These are phyloP conservation scores for Hawksworthiomyces lignivorus DNA, from an alignment of 2,329 filamentous ascomycete genomes.

Conservation along the genomic window DNA sequence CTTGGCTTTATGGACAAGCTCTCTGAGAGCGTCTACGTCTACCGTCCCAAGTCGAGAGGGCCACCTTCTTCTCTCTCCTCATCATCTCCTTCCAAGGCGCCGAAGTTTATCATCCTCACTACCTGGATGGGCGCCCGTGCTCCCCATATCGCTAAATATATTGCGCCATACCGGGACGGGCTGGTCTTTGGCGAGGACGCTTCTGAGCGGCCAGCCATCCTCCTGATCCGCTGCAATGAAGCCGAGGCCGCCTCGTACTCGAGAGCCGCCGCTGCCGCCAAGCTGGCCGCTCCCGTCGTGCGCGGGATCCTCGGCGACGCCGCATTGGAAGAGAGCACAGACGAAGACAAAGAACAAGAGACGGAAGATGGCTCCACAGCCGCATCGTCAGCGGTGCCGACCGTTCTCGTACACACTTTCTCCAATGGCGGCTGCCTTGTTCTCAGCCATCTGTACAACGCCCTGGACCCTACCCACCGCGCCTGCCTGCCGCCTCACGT, in stretches of 20 bases:
- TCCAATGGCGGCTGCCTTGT: conserved; percentile 44
- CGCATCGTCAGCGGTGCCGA: conserved; percentile 19
- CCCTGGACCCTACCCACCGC: conserved; percentile 7
- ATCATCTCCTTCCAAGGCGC: conserved; percentile 21
- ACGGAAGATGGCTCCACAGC: background rate
- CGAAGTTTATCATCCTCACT: conserved; percentile 39
- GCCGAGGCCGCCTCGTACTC: conserved; percentile 27
- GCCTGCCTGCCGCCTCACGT: conserved; percentile 32
- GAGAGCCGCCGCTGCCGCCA: conserved; percentile 25
- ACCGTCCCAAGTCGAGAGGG: conserved; percentile 22
- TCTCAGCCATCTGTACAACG: conserved; percentile 29
- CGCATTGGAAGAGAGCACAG: no score
- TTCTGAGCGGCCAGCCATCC: conserved; percentile 38
- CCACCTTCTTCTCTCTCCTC: no score
- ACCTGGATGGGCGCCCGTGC: conserved; percentile 46
- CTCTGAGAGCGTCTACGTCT: conserved; percentile 29
- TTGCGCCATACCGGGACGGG: conserved; percentile 31
- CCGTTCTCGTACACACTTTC: conserved; percentile 41
- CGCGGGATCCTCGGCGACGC: conserved; percentile 19
- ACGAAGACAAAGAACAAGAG: no score
- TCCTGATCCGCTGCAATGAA: conserved; percentile 37
- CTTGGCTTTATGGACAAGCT: conserved; percentile 32
- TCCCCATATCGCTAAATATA: conserved; percentile 44
- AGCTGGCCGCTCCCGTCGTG: conserved; percentile 33
- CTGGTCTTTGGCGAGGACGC: conserved; percentile 10